Conservation (phyloP, 2,329 filamentous ascomycete species). For the Sporothrix brasiliensis region DNA sequence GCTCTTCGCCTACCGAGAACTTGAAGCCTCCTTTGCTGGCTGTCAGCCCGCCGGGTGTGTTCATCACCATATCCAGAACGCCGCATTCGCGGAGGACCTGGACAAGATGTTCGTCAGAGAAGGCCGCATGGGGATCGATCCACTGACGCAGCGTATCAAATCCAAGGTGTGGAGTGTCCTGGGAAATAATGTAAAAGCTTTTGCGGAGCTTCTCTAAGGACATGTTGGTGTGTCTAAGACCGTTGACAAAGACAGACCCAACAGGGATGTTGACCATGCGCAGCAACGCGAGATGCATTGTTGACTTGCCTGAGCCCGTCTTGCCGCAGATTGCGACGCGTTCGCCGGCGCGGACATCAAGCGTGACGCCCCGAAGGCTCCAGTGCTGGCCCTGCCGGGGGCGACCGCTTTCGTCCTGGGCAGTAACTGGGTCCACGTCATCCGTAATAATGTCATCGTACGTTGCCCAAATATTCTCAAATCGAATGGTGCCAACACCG, state of each 20-base stretch:
- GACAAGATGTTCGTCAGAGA: constrained; percentile 43
- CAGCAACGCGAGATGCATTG: constrained; percentile 42
- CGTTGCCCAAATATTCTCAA: constrained; percentile 15
- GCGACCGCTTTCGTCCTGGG: not conserved
- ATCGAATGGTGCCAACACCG: not conserved
- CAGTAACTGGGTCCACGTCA: constrained; percentile 3
- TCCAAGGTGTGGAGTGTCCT: constrained; percentile 46
- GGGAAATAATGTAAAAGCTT: constrained; percentile 51
- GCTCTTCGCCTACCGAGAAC: constrained; percentile 14
- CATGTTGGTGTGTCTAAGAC: constrained; percentile 44
- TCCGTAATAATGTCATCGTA: not conserved
- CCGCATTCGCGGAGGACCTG: constrained; percentile 49
- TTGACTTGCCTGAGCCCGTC: constrained; percentile 50
- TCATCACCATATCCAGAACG: constrained; percentile 33
- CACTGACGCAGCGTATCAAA: constrained; percentile 53
- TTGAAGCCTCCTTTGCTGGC: constrained; percentile 6
- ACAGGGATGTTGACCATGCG: constrained; percentile 50
- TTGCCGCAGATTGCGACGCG: constrained; percentile 47
- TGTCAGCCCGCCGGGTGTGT: not conserved
- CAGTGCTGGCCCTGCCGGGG: constrained; percentile 2
- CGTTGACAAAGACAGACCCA: constrained; percentile 52
- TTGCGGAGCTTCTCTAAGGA: constrained; percentile 39
- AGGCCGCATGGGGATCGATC: constrained; percentile 48
- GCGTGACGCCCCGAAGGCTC: constrained; percentile 19
- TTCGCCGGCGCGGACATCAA: constrained; percentile 26